Conservation (phyloP, 176 grass and related monocot species). For the Metroxylon sagu region DNA sequence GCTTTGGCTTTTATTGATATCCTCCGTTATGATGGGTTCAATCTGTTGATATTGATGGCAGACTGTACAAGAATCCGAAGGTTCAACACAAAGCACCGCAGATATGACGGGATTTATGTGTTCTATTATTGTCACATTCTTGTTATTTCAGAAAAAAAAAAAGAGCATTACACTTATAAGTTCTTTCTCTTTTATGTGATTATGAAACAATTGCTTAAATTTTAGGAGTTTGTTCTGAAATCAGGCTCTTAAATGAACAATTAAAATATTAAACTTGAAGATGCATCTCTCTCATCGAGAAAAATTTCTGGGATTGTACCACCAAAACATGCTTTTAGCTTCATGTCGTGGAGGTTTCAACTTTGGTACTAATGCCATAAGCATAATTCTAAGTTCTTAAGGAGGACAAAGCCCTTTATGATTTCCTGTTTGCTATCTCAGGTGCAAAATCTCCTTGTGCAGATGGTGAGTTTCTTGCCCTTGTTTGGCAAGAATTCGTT, state of each 20-base stretch:
- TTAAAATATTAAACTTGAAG: too few species aligned
- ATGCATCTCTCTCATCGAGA: too few species aligned
- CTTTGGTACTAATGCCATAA: not conserved
- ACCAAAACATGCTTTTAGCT: too few species aligned
- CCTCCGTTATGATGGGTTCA: too few species aligned
- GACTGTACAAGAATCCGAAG: slow-evolving; percentile 53
- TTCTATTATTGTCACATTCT: not conserved
- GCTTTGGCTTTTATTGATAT: too few species aligned
- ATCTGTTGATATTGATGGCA: slow-evolving; percentile 16
- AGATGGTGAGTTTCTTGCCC: slow-evolving; percentile 56
- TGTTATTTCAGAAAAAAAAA: not conserved
- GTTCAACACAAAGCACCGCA: slow-evolving; percentile 50
- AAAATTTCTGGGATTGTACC: too few species aligned
- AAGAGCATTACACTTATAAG: not conserved
- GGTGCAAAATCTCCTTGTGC: slow-evolving; percentile 86
- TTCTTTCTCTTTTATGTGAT: not conserved
- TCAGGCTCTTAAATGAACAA: not conserved
- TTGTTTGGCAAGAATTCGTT: slow-evolving; percentile 10
- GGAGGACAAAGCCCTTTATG: not conserved
- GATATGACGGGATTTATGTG: slow-evolving; percentile 82
- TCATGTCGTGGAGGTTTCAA: not conserved
- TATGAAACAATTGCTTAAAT: not conserved
- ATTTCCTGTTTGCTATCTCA: slow-evolving; percentile 27
- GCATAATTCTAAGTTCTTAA: too few species aligned
- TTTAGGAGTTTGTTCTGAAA: not conserved